Base-by-base conservation (phyloP, 257 asterid species). In the Penstemon barbatus region DNA sequence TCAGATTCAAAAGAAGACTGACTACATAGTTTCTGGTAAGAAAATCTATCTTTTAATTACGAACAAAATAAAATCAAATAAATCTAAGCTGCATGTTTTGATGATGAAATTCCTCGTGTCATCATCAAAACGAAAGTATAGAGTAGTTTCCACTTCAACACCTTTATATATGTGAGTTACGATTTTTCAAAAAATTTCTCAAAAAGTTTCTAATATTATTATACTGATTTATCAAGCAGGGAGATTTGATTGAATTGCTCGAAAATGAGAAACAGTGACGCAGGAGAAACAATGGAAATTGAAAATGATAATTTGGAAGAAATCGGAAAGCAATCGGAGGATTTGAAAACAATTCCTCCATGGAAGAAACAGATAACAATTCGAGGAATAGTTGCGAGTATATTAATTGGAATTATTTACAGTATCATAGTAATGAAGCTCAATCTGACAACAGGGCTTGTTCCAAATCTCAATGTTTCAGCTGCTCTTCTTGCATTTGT, bases 381-480 rank as follows among this genome's bases (percentile, higher is more conserved):
- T 25, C 78, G 98, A 65, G 98, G 96, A 66, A 74, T 86, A 11
- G 61, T 87, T 0, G 96, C 89, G 3, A 89, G 96, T 81, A 60
- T 83, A 51, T 3, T 86, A 3, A 87, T 89, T 45, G 96, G 98
- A 25, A 61, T 80, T 2, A 70, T 92, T 43, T 92, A 85, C 72
- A 89, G 96, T 67, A 77, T 86, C 44, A 87, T 92, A 10, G 89
- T 83, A 39, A 85, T 79, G 93, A 91, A 91, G 84, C 86, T 91
- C 10, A 80, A 81, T 68, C 94, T 91, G 42, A 71, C 95, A 19
- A 89, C 92, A 1, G 98, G 98, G 42, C 86, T 91, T 36, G 87
- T 87, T 43, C 98, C 98, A 2, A 92, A 89, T 68, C 92, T 92
- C 55, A 89, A 87, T 63, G 96, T 92, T 56, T 92, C 98, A n/a